Conservation (phyloP, 2,329 filamentous ascomycete genomes). For the Aspergillus tanneri region DNA sequence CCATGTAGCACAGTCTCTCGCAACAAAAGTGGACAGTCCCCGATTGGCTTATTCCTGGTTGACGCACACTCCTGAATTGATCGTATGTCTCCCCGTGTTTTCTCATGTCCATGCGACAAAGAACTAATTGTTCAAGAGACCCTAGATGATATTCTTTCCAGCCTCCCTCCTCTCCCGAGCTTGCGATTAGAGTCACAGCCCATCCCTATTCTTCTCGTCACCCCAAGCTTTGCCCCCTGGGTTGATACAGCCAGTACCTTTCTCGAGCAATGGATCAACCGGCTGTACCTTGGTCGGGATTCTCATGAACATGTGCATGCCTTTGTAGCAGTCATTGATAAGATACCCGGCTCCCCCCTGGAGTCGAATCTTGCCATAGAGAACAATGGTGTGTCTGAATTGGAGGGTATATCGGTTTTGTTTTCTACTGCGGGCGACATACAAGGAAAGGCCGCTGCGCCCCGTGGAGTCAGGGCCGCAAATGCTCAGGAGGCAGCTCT, state of each 20-base stretch:
- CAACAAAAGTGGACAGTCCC: constrained; percentile 15
- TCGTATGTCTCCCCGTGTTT: constrained; percentile 23
- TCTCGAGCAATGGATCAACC: constrained; percentile 31
- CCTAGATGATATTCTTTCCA: constrained; percentile 31
- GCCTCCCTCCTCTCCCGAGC: constrained; percentile 21
- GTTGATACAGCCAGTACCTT: constrained; percentile 33
- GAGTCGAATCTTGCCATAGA: neutral
- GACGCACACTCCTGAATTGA: constrained; percentile 29
- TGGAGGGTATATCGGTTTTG: constrained; percentile 39
- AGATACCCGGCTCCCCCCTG: constrained; percentile 27
- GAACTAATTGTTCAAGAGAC: constrained; percentile 24
- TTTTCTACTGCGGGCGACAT: constrained; percentile 26
- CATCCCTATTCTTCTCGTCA: constrained; percentile 38
- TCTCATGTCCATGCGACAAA: neutral
- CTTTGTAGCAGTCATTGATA: constrained; percentile 40
- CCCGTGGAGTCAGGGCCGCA: constrained; percentile 30
- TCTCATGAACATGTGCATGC: constrained; percentile 23
- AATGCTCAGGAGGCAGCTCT: constrained; percentile 35
- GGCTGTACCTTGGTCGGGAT: constrained; percentile 23
- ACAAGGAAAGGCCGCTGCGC: constrained; percentile 29
- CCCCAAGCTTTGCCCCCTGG: constrained; percentile 40
- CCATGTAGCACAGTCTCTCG: constrained; percentile 10
- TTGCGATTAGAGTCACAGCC: constrained; percentile 16
- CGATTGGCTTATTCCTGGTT: constrained; percentile 36
- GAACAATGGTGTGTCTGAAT: constrained; percentile 15